phyloP scores from a whole-genome alignment of 148 eudicot species.

The Gaultheria prostrata region DNA sequence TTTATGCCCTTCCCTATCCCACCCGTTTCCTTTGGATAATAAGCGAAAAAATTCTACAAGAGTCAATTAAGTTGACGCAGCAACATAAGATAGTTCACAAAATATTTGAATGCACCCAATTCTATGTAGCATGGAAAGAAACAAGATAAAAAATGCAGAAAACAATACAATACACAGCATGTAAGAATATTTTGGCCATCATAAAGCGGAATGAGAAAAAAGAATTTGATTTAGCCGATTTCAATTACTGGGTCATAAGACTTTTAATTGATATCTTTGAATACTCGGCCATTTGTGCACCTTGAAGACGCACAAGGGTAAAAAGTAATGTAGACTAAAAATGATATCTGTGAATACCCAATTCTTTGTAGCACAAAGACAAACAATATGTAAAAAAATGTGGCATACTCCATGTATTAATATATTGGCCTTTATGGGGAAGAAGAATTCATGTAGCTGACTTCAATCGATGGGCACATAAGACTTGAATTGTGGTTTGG shows the following conservation, averaged over 20 bases:
- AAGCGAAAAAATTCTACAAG: background rate
- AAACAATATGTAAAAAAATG: no score
- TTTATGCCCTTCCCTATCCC: background rate
- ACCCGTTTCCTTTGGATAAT: background rate
- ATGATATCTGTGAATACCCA: no score
- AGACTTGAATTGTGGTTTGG: background rate
- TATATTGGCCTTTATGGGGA: no score
- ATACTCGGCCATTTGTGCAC: no score
- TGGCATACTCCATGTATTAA: no score
- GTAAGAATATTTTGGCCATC: background rate
- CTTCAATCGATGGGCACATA: background rate
- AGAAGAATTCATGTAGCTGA: background rate
- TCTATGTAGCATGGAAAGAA: background rate
- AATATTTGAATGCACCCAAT: background rate
- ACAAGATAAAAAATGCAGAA: background rate
- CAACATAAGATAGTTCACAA: background rate
- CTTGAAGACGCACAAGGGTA: no score
- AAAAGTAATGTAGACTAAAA: no score
- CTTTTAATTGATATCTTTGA: no score
- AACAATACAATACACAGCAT: background rate
- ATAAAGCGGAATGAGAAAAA: no score
- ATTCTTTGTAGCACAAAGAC: no score
- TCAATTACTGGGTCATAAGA: no score
- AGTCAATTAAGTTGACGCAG: background rate
- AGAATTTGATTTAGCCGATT: no score